Percentiles rank a stretch among this genome's conserved stretches.
Conservation (phyloP, 352 stramenopile species). For the Phytophthora kernoviae region DNA sequence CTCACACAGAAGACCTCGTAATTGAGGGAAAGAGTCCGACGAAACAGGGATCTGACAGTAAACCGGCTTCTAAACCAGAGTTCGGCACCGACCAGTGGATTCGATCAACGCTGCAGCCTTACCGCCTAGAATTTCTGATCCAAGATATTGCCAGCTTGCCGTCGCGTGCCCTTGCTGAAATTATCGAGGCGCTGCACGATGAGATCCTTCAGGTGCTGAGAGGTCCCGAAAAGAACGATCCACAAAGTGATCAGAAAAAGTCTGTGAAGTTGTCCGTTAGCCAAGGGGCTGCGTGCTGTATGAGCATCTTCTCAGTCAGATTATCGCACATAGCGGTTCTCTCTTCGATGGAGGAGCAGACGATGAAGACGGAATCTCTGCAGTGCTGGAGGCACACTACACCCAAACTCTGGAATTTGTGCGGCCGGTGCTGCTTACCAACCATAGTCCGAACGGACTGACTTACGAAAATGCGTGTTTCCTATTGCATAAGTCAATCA, state of each 20-base stretch:
- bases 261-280: constrained; percentile 34
- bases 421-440: constrained; percentile 48
- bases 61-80: constrained; percentile 19
- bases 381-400: constrained; percentile 59
- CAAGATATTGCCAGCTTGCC: constrained; percentile 62
- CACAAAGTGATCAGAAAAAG: constrained; percentile 29
- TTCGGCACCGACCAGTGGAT: constrained; percentile 73
- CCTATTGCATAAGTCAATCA: constrained; percentile 64
- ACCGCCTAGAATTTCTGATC: constrained; percentile 66
- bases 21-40: constrained; percentile 31
- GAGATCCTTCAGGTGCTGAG: constrained; percentile 49
- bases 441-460: constrained; percentile 38
- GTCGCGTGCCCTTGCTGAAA: constrained; percentile 43
- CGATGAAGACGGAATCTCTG: constrained; percentile 55
- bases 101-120: constrained; percentile 62
- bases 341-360: constrained; percentile 32
- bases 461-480: constrained; percentile 72
- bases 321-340: constrained; percentile 39
- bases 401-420: constrained; percentile 46
- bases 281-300: constrained; percentile 72
- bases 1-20: constrained; percentile 56
- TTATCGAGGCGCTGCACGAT: constrained; percentile 60
- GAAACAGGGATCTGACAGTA: constrained; percentile 14
- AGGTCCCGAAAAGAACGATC: constrained; percentile 25
- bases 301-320: constrained; percentile 61